phyloP scores from a whole-genome alignment of 176 grass and related monocot genomes.

The Triticum urartu region DNA sequence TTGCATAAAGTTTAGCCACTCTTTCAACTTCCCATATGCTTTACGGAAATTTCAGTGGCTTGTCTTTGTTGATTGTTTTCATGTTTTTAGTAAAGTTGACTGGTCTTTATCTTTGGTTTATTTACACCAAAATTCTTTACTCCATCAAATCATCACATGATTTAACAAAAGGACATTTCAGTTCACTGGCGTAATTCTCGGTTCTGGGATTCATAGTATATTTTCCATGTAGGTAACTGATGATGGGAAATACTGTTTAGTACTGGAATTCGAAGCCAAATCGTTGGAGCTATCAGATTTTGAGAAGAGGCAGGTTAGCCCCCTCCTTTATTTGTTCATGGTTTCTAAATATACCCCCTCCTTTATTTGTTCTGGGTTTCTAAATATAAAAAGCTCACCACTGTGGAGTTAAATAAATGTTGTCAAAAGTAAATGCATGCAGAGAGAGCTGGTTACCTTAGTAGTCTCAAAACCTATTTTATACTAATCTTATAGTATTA shows the following conservation, averaged over 20 bases:
- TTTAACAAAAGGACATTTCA: not conserved
- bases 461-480: not conserved
- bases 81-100: not conserved
- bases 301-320: conserved; percentile 60
- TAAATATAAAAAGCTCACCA: not conserved
- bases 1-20: not conserved
- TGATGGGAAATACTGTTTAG: conserved; percentile 50
- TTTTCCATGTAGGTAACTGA: conserved; percentile 42
- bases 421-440: not conserved
- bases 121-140: not conserved
- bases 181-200: not conserved
- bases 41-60: not conserved
- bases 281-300: conserved; percentile 55
- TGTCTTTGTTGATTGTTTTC: conserved; percentile 7
- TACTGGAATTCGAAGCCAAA: conserved; percentile 50
- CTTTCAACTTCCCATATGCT: not conserved
- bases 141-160: not conserved
- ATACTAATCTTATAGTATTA: not conserved
- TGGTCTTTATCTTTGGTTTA: not conserved
- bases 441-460: not conserved
- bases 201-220: conserved; percentile 8
- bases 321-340: conserved; percentile 1
- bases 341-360: conserved; percentile 1
- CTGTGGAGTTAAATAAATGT: not conserved
- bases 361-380: conserved; percentile 5